These are phyloP conservation scores for Fusarium nurragi DNA, from an alignment of 2,329 filamentous ascomycete species.

Conservation along the genomic window DNA sequence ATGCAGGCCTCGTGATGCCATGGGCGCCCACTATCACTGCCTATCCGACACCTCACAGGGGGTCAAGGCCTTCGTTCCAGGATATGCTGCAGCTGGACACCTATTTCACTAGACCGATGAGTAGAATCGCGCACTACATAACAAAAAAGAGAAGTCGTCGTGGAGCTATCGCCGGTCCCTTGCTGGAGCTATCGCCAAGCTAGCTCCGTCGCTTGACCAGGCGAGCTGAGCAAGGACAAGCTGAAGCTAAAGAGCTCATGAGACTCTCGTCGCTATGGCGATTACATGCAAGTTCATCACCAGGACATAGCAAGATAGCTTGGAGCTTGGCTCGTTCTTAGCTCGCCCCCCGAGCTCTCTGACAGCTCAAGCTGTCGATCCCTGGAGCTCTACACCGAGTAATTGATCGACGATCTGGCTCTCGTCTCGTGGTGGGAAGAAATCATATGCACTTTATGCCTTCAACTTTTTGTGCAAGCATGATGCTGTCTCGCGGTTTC, in stretches of 20 bases:
- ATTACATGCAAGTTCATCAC: constrained; percentile 33
- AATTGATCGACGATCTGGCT: constrained; percentile 35
- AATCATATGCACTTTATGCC: constrained; percentile 25
- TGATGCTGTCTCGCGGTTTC: constrained; percentile 11
- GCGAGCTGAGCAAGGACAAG: constrained; percentile 30
- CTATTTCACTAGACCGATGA: constrained; percentile 17
- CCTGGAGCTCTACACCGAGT: constrained; percentile 20
- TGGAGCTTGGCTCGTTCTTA: constrained; percentile 31
- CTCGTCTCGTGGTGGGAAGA: constrained; percentile 15
- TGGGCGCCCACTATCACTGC: constrained; percentile 30
- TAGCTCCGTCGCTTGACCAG: constrained; percentile 30
- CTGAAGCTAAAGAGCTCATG: constrained; percentile 27
- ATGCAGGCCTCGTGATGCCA: constrained; percentile 39
- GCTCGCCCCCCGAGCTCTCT: constrained; percentile 21
- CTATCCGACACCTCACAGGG: constrained; percentile 19
- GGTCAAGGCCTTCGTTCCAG: constrained; percentile 13
- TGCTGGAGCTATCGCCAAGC: constrained; percentile 17
- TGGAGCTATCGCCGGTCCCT: constrained; percentile 28
- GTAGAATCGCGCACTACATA: constrained; percentile 17
- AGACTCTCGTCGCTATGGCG: constrained; percentile 30
- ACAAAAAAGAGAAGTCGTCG: constrained; percentile 2
- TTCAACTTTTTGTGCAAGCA: constrained; percentile 8
- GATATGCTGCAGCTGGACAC: constrained; percentile 29
- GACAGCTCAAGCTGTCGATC: constrained; percentile 25
- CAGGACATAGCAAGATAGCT: constrained; percentile 23